A percentile compares a stretch with the other conserved stretches of the same genome.
Conservation (phyloP, 2,329 filamentous ascomycete species). For the Escovopsis sp. region DNA sequence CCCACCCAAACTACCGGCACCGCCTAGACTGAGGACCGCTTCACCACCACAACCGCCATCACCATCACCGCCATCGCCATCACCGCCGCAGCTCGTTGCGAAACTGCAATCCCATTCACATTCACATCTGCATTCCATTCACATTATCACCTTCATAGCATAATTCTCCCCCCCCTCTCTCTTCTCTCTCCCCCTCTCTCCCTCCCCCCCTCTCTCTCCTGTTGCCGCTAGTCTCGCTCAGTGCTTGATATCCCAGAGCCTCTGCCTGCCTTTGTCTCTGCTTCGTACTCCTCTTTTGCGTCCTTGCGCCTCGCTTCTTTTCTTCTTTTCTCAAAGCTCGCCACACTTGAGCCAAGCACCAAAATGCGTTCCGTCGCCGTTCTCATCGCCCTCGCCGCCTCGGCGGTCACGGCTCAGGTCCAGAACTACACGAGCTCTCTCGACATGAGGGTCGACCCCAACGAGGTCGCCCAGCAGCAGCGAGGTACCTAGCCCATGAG, state of each 20-base stretch:
- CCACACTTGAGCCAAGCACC: constrained; percentile 7
- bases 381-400: constrained; percentile 29
- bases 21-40: no score
- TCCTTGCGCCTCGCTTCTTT: not conserved
- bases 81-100: no score
- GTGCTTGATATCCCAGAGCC: no score
- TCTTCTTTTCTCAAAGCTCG: not conserved
- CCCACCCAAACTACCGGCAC: not conserved
- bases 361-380: constrained; percentile 28
- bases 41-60: constrained; percentile 2
- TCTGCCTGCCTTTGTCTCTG: no score
- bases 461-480: constrained; percentile 15
- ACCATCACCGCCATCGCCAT: not conserved
- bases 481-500: constrained; percentile 23
- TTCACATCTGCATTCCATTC: constrained; percentile 6
- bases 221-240: no score
- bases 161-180: not conserved
- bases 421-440: constrained; percentile 29
- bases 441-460: constrained; percentile 27
- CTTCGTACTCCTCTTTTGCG: not conserved
- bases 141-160: constrained; percentile 1
- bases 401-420: constrained; percentile 26
- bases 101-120: constrained; percentile 2
- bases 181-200: not conserved
- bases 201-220: constrained; percentile 1